Evolutionary conservation across 108 stramenopile species (phyloP).

Genomic region (Ochromonas danica): DNA sequence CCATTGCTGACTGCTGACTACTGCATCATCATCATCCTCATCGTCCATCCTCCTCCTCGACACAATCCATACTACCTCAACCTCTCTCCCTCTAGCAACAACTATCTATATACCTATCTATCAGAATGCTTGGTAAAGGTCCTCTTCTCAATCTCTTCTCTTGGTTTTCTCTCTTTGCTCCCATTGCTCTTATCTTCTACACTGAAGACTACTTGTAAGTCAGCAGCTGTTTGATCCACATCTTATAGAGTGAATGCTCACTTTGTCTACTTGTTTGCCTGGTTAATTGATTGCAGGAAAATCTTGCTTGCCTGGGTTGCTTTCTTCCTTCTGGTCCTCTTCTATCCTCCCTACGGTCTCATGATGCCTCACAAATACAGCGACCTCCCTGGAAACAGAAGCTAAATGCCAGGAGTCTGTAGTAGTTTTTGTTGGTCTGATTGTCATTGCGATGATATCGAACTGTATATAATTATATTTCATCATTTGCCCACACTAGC

Average conservation of each 20-base stretch:
- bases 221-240: neutral
- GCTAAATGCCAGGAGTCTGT: neutral
- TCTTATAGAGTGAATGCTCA: neutral
- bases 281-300: neutral
- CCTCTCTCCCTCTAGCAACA: too few species aligned
- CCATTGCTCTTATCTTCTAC: neutral
- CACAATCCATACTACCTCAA: too few species aligned
- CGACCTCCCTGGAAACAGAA: neutral
- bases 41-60: too few species aligned
- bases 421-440: neutral
- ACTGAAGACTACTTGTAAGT: neutral
- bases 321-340: neutral
- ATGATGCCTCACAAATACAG: neutral
- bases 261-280: neutral
- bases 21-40: too few species aligned
- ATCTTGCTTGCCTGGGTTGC: too few species aligned
- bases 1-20: too few species aligned
- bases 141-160: too few species aligned
- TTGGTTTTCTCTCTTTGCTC: neutral
- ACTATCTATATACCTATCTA: too few species aligned
- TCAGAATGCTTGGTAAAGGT: too few species aligned
- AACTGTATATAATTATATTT: neutral
- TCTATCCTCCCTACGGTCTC: neutral
- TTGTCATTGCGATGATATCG: neutral
- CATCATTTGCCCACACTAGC: neutral